Percentiles rank a stretch among this genome's conserved stretches.
Evolutionary conservation across 305 asterid genomes (phyloP).

Genomic region (Ajuga reptans): DNA sequence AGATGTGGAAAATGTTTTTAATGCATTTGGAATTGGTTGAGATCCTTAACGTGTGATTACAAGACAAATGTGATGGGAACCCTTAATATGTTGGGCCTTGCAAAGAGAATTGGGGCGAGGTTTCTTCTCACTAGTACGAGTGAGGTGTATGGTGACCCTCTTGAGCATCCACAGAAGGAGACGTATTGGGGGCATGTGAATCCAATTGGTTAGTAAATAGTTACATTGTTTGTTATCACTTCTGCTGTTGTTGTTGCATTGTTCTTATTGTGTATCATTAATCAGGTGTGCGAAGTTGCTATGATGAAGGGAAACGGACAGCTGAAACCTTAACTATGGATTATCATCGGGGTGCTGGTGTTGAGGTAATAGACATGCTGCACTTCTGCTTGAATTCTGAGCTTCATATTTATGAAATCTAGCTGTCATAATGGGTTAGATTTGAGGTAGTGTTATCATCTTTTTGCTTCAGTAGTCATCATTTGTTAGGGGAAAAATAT

Average conservation of each 20-base stretch:
- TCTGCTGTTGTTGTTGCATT: conserved; percentile 7
- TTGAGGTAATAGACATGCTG: conserved; percentile 48
- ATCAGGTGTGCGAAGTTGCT: conserved; percentile 86
- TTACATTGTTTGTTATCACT: conserved; percentile 4
- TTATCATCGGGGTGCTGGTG: conserved; percentile 83
- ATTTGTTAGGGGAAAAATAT: background rate
- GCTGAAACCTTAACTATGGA: conserved; percentile 96
- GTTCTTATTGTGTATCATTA: conserved; percentile 15
- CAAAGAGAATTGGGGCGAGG: conserved; percentile 85
- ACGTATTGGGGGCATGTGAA: conserved; percentile 97
- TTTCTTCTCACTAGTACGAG: conserved; percentile 92
- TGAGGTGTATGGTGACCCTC: conserved; percentile 98
- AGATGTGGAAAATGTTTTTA: background rate
- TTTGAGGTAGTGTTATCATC: background rate
- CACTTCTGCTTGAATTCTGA: background rate
- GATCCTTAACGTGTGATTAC: conserved; percentile 58
- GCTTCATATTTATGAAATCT: background rate
- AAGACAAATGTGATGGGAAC: conserved; percentile 99
- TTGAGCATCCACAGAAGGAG: conserved; percentile 99
- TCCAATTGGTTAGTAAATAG: conserved; percentile 56
- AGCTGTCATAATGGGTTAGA: background rate
- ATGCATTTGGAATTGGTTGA: conserved; percentile 23
- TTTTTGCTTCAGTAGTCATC: background rate
- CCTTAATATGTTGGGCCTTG: conserved; percentile 91
- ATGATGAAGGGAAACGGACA: conserved; percentile 90